Evolutionary conservation across 208 protist species (phyloP).

Genomic region (Trypanosoma mega): DNA sequence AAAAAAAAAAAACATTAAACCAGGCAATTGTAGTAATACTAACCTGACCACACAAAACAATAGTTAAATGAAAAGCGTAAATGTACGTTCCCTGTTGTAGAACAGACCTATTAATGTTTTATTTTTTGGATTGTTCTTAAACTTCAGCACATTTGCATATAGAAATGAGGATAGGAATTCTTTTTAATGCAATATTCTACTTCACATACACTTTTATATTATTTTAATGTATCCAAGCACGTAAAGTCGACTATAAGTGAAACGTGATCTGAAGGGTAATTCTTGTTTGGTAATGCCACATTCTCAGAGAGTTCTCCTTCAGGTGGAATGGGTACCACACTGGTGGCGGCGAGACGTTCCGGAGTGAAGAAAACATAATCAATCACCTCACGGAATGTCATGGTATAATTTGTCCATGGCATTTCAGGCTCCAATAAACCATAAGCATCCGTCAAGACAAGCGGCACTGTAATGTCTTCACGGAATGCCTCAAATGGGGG

Average conservation of each 20-base stretch:
- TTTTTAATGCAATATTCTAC: no score
- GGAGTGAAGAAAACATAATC: slow-evolving; percentile 88
- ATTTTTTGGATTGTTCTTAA: no score
- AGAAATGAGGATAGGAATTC: no score
- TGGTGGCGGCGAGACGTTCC: slow-evolving; percentile 54
- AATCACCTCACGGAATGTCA: slow-evolving; percentile 86
- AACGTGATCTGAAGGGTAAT: slow-evolving; percentile 89
- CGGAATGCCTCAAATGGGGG: slow-evolving; percentile 36
- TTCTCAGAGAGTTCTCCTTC: slow-evolving; percentile 70
- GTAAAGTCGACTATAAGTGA: slow-evolving; percentile 81
- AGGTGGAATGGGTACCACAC: slow-evolving; percentile 74
- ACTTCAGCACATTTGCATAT: no score
- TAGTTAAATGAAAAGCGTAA: no score
- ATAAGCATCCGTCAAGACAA: slow-evolving; percentile 62
- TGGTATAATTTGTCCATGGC: slow-evolving; percentile 89
- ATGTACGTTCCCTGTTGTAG: no score
- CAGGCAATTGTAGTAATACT: no score
- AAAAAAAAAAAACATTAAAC: no score
- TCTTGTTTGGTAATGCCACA: slow-evolving; percentile 82
- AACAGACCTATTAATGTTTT: no score
- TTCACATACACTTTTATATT: not conserved
- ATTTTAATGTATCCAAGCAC: slow-evolving; percentile 6
- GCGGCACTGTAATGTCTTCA: slow-evolving; percentile 34
- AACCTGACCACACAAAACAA: no score
- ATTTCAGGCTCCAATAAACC: slow-evolving; percentile 48